Evolutionary conservation across 1,284 basidiomycete genomes (phyloP).

Genomic region (Leccinum griseonigrum): DNA sequence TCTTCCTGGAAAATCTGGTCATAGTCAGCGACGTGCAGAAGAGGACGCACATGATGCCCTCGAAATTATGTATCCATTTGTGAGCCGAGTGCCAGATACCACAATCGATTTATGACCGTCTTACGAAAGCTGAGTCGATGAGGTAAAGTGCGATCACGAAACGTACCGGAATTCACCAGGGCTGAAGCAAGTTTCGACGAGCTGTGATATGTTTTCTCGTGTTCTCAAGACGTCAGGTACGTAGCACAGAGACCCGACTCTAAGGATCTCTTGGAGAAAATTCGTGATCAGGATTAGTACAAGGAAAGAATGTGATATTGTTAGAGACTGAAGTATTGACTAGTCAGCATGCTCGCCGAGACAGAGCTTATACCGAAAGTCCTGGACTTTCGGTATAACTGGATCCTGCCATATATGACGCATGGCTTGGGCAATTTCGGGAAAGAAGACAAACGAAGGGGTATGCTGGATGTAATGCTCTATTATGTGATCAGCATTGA

Average conservation of each 20-base stretch:
- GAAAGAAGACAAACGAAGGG: not conserved
- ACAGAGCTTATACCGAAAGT: not conserved
- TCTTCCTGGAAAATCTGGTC: not conserved
- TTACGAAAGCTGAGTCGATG: not conserved
- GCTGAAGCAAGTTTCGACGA: slow-evolving; percentile 2
- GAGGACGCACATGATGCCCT: not conserved
- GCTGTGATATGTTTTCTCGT: not conserved
- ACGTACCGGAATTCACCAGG: slow-evolving; percentile 1
- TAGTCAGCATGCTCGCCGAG: slow-evolving; percentile 1
- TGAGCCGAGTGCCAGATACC: not conserved
- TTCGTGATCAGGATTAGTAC: not conserved
- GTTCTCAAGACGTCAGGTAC: slow-evolving; percentile 7
- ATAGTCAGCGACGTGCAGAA: slow-evolving; percentile 9
- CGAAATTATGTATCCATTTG: slow-evolving; percentile 2
- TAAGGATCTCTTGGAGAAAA: slow-evolving; percentile 1
- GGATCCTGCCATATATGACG: slow-evolving; percentile 7
- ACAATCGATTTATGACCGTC: not conserved
- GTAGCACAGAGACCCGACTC: slow-evolving; percentile 5
- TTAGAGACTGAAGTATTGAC: slow-evolving; percentile 8
- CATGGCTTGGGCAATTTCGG: slow-evolving; percentile 1
- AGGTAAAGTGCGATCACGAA: not conserved
- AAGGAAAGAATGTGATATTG: not conserved
- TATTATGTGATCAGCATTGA: not conserved
- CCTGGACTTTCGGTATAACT: not conserved
- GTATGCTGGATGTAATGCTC: not conserved